Percentiles rank a stretch among this genome's conserved stretches.
phyloP scores from a whole-genome alignment of 1,139 yeast genomes.

The Entelexis sorbosivorans region DNA sequence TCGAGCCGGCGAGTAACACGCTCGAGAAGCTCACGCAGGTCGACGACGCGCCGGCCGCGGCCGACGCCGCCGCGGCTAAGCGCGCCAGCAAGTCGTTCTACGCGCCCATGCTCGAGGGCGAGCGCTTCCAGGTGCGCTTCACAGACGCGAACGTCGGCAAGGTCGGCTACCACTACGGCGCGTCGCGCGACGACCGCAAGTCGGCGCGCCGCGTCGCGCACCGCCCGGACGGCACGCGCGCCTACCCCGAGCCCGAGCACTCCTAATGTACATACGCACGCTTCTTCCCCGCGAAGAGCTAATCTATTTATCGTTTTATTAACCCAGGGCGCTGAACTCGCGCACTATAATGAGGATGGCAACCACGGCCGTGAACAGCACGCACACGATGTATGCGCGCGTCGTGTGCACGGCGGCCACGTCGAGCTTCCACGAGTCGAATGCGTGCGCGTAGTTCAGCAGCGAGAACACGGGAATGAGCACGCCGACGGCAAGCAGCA shows the following conservation, averaged over 20 bases:
- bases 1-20: conserved; percentile 76
- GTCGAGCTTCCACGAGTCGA: conserved; percentile 9
- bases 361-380: conserved; percentile 10
- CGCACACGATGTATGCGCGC: conserved; percentile 4
- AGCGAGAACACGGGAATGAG: conserved; percentile 18
- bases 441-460: conserved; percentile 15
- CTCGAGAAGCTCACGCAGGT: conserved; percentile 46
- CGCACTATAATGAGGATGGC: conserved; percentile 13
- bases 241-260: conserved; percentile 23
- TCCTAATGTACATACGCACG: conserved; percentile 10
- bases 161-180: conserved; percentile 89
- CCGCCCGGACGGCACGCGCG: conserved; percentile 32
- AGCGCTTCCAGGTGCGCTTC: conserved; percentile 61
- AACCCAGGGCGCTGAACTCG: not conserved
- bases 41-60: conserved; percentile 27
- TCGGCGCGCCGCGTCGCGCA: conserved; percentile 72
- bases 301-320: not conserved
- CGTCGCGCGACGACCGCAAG: conserved; percentile 77
- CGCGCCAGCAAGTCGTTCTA: conserved; percentile 16
- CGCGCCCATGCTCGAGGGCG: conserved; percentile 25
- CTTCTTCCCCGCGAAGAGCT: no score
- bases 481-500: conserved; percentile 15
- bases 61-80: conserved; percentile 11
- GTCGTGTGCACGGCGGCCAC: conserved; percentile 16
- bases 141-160: conserved; percentile 67